Base-by-base conservation (phyloP, 371 early-diverging fungal species). In the Mucor plumbeus region DNA sequence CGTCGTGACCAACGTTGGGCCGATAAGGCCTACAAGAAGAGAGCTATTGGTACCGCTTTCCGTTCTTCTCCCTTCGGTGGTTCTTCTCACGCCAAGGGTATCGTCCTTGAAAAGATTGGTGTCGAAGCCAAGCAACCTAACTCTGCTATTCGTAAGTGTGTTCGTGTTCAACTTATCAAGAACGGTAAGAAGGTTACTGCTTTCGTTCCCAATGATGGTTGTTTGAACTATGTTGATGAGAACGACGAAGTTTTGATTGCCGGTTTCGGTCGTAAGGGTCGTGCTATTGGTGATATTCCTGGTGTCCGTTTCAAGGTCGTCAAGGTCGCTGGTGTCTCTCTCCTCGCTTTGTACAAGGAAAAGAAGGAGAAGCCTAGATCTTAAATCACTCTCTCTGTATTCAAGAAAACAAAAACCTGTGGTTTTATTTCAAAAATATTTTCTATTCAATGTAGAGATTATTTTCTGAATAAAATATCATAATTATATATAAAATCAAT, bases 121-220 rank as follows among this genome's bases (percentile, higher is more conserved):
- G 97, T 99, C 75, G 99, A 99, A 91, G 99, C 99, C 76, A 99
- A 99, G 89, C 99, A 99, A 90, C 99, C 99, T 77, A 99, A 99
- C 97, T 99, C 99, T 86, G 99, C 99, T 78, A 98, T 99, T 90
- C 97, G 99, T 90, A 99, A 99, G 92, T 99, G 98, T 88, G 99
- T 99, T 71, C 96, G 99, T 93, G 98, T 99, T 71, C 99, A 99
- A 88, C 91, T 99, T 71, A 99, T 99, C 91, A 98, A 98, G 92
- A 99, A 99, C 92, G 98, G 97, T 84, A 99, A 99, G 95, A 99
- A 97, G 92, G 92, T 99, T 82, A 99, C 99, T 69, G 99, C 99
- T 77, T 99, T 99, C 90, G 99, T 99, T 64, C 99, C 99, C 84
- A 97, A 97, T 84, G 99, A 99, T 87, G 99, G 99, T 95, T 99